phyloP scores from a whole-genome alignment of 2,329 filamentous ascomycete species.

The Fonsecaea nubica region DNA sequence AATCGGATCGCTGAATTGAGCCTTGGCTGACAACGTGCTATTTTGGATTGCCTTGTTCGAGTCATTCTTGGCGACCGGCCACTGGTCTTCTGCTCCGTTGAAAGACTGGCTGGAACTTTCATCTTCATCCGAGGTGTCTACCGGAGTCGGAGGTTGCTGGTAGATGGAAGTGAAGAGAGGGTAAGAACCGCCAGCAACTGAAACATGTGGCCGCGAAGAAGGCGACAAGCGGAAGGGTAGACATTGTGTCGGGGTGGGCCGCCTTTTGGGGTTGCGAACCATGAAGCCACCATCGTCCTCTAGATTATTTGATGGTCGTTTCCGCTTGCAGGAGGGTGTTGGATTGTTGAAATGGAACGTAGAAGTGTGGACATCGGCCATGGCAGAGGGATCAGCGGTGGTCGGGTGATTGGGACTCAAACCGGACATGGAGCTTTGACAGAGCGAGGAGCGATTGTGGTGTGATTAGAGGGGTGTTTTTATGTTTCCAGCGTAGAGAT shows the following conservation, averaged over 20 bases:
- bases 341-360: constrained; percentile 25
- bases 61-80: constrained; percentile 15
- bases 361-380: constrained; percentile 30
- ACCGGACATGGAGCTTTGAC: constrained; percentile 4
- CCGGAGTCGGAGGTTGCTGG: constrained; percentile 39
- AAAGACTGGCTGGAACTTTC: constrained; percentile 26
- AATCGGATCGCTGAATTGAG: constrained; percentile 12
- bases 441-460: constrained; percentile 6
- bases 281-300: constrained; percentile 18
- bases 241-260: constrained; percentile 26
- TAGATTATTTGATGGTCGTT: constrained; percentile 23
- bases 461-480: constrained; percentile 24
- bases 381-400: constrained; percentile 20
- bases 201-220: constrained; percentile 29
- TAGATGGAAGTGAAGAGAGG: constrained; percentile 36
- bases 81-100: constrained; percentile 15
- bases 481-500: constrained; percentile 27
- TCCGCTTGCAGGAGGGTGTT: constrained; percentile 29
- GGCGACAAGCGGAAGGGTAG: constrained; percentile 36
- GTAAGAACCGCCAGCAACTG: constrained; percentile 25
- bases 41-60: constrained; percentile 20
- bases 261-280: constrained; percentile 27
- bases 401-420: not conserved
- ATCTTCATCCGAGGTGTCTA: constrained; percentile 37
- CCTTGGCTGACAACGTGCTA: constrained; percentile 27